These are phyloP conservation scores for Leishmania arabica DNA, from an alignment of 208 protist genomes.

Conservation along the genomic window DNA sequence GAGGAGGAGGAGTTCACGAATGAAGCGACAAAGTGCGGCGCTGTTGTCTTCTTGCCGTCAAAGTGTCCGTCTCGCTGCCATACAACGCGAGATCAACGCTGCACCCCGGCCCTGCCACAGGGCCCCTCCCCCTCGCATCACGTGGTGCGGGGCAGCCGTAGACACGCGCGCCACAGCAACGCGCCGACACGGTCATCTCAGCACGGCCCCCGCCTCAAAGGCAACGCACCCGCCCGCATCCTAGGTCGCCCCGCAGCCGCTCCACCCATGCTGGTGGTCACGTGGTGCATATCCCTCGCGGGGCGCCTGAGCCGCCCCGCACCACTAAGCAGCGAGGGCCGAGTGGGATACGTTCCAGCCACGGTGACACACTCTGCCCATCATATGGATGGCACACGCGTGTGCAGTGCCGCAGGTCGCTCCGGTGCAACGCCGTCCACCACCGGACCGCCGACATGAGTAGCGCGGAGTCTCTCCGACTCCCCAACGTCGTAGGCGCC, in stretches of 20 bases:
- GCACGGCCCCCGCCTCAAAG: background rate
- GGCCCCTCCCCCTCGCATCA: background rate
- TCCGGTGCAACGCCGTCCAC: background rate
- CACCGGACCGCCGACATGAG: background rate
- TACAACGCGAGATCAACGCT: background rate
- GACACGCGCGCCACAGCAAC: background rate
- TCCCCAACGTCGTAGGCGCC: background rate
- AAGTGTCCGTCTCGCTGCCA: background rate
- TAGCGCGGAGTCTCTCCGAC: background rate
- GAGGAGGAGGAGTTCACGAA: background rate
- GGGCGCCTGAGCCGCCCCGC: background rate
- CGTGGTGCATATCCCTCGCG: background rate
- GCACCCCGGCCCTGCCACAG: background rate
- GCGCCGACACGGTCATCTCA: background rate
- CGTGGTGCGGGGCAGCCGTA: background rate
- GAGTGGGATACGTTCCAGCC: background rate
- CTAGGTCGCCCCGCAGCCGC: background rate
- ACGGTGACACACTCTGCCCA: background rate
- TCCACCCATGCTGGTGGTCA: background rate
- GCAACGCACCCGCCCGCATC: background rate
- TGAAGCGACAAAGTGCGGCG: background rate
- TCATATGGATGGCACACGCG: background rate
- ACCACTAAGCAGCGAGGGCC: background rate
- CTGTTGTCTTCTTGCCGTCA: background rate
- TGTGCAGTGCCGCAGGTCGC: background rate